These are phyloP conservation scores for Xylaria sp. DNA, from an alignment of 2,329 filamentous ascomycete genomes.

Conservation along the genomic window DNA sequence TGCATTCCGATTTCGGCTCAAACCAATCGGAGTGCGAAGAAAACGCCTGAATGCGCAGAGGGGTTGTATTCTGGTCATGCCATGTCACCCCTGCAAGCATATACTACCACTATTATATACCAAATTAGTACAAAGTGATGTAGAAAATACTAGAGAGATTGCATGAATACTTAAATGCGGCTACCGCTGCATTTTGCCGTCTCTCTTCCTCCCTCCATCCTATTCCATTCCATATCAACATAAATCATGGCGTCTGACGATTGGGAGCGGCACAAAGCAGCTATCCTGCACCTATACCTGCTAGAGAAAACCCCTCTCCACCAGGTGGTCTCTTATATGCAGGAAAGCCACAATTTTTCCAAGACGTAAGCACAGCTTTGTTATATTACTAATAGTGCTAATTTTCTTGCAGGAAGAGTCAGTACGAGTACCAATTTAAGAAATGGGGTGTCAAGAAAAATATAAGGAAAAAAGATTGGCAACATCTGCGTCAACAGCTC, in stretches of 20 bases:
- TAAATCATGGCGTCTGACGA: slow-evolving; percentile 21
- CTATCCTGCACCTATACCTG: slow-evolving; percentile 12
- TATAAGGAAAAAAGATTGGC: slow-evolving; percentile 3
- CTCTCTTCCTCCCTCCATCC: too few relatives aligned
- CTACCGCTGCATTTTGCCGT: too few relatives aligned
- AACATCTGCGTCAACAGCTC: slow-evolving; percentile 6
- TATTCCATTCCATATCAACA: too few relatives aligned
- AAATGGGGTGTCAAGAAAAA: slow-evolving; percentile 32
- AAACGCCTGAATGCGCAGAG: too few relatives aligned
- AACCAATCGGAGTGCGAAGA: too few relatives aligned
- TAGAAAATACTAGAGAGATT: too few relatives aligned
- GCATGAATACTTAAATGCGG: too few relatives aligned
- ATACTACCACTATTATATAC: too few relatives aligned
- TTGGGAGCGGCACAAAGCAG: slow-evolving; percentile 26
- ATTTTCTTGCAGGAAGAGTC: background rate
- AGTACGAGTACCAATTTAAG: slow-evolving; percentile 30
- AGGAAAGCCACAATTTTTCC: slow-evolving; percentile 14
- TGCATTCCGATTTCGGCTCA: too few relatives aligned
- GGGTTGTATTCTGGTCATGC: too few relatives aligned
- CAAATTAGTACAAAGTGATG: too few relatives aligned
- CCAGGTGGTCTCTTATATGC: slow-evolving; percentile 17
- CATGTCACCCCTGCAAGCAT: too few relatives aligned
- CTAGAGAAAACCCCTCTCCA: slow-evolving; percentile 8
- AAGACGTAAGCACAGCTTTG: slow-evolving; percentile 11
- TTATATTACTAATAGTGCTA: background rate